Evolutionary conservation across 805 yeast genomes (phyloP).

Genomic region (Candida taoyuanica): DNA sequence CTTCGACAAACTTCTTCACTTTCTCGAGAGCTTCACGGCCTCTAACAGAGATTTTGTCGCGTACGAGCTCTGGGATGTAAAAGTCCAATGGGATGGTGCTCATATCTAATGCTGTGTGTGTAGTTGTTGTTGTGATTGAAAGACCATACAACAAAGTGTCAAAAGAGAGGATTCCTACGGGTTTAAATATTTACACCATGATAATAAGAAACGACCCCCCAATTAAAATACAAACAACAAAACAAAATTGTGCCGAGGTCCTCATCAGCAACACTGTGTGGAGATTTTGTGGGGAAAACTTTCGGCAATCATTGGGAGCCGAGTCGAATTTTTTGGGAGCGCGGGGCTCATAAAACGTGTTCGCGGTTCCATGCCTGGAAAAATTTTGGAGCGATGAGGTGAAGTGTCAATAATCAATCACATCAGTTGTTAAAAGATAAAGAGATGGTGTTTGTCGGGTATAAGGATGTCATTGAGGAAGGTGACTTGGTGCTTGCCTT

Average conservation of each 20-base stretch:
- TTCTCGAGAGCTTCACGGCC: constrained; percentile 31
- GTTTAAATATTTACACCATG: no score
- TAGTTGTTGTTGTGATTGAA: background rate
- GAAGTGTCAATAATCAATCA: no score
- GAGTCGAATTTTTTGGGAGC: no score
- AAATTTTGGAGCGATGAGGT: constrained; percentile 6
- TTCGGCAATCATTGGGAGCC: background rate
- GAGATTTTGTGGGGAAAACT: constrained; percentile 1
- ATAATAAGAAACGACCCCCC: background rate
- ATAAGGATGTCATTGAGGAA: constrained; percentile 67
- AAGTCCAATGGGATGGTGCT: constrained; percentile 17
- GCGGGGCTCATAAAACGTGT: constrained; percentile 3
- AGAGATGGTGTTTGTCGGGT: constrained; percentile 37
- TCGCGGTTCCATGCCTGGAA: constrained; percentile 2
- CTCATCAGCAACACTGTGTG: background rate
- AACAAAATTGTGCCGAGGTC: background rate
- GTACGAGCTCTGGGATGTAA: constrained; percentile 34
- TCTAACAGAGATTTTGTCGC: constrained; percentile 30
- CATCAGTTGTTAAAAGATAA: no score
- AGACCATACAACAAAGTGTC: no score
- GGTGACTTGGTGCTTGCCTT: constrained; percentile 87
- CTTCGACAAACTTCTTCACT: constrained; percentile 48
- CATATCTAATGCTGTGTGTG: no score
- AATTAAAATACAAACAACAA: background rate
- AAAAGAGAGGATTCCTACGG: constrained; percentile 1